Evolutionary conservation across 73 alveolate species (phyloP).

Genomic region (Paramecium sonneborni): DNA sequence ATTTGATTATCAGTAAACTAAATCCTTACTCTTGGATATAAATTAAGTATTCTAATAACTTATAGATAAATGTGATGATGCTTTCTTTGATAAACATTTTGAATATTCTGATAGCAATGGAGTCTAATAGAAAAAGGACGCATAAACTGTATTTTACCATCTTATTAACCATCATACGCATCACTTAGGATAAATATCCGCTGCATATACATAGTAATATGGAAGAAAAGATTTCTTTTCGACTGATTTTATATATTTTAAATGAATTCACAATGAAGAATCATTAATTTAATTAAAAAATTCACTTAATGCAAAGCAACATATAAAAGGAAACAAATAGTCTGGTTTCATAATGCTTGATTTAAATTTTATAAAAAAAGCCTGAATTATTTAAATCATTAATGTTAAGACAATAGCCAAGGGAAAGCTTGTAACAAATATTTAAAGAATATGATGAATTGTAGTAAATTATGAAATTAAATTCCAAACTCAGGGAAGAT

Average conservation of each 20-base stretch:
- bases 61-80: neutral
- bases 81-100: neutral
- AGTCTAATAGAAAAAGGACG: neutral
- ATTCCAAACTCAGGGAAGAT: neutral
- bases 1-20: neutral
- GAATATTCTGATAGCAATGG: slow-evolving; percentile 36
- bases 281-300: neutral
- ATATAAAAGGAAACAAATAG: neutral
- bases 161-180: slow-evolving; percentile 45
- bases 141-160: neutral
- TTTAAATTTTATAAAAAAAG: neutral
- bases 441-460: neutral
- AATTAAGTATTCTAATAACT: neutral
- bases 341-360: neutral
- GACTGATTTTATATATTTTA: slow-evolving; percentile 33
- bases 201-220: slow-evolving; percentile 12
- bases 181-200: slow-evolving; percentile 20
- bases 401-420: neutral
- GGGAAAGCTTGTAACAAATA: neutral
- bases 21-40: neutral
- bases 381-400: no score
- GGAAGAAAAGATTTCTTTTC: slow-evolving; percentile 44
- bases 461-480: neutral
- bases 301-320: neutral
- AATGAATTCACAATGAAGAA: neutral